These are phyloP conservation scores for Eucalyptus grandis DNA, from an alignment of 345 rosid genomes.

Conservation along the genomic window DNA sequence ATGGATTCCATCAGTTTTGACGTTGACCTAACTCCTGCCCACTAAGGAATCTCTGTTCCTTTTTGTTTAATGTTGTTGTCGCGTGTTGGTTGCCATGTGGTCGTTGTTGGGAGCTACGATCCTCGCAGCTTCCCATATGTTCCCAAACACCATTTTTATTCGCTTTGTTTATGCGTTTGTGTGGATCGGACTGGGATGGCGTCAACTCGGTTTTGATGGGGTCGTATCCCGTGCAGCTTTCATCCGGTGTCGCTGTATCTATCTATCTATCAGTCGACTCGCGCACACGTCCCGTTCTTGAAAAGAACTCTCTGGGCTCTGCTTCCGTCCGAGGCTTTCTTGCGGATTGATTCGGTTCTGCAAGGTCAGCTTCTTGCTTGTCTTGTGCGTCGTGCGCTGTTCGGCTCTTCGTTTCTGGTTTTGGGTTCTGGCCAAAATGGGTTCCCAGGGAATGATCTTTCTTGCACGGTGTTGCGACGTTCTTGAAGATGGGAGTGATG, in stretches of 20 bases:
- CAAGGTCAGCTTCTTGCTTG: background rate
- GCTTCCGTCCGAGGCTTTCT: background rate
- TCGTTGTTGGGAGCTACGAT: background rate
- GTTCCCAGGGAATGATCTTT: no score
- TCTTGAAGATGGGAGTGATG: no score
- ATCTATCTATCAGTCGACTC: accelerated
- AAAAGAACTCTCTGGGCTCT: background rate
- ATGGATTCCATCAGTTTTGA: background rate
- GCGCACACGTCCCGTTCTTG: background rate
- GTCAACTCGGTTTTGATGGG: background rate
- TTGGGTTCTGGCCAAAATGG: no score
- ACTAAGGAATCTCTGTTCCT: background rate
- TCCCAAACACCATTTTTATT: background rate
- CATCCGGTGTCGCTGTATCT: background rate
- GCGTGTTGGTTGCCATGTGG: background rate
- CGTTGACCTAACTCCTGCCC: background rate
- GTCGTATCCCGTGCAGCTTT: background rate
- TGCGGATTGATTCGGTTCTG: background rate
- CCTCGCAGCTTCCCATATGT: background rate
- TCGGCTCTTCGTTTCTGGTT: no score
- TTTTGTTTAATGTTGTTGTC: background rate
- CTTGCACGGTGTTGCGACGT: no score
- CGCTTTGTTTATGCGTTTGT: background rate
- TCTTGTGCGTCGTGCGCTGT: no score
- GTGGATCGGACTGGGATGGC: background rate